These are phyloP conservation scores for Torrubiellomyces zombiae DNA, from an alignment of 2,329 filamentous ascomycete species.

Conservation along the genomic window DNA sequence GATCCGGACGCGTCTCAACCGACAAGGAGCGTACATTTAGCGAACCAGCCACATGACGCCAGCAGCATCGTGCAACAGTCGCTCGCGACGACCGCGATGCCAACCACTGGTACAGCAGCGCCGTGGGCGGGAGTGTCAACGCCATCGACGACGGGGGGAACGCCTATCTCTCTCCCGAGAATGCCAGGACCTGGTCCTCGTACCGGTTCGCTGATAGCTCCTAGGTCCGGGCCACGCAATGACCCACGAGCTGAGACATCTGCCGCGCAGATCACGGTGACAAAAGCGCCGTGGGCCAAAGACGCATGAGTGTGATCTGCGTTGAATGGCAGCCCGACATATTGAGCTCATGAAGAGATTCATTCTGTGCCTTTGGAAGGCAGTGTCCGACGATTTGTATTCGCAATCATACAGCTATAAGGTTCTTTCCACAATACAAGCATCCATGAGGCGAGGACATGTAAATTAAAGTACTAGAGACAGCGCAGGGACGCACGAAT, in stretches of 20 bases:
- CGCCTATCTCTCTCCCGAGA: constrained; percentile 23
- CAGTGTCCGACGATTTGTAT: no score
- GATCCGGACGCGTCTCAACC: constrained; percentile 42
- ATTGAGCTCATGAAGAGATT: no score
- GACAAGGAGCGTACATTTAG: constrained; percentile 36
- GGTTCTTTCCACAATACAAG: no score
- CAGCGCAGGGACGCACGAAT: no score
- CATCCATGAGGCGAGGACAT: no score
- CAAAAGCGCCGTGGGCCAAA: constrained; percentile 31
- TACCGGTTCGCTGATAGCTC: constrained; percentile 10
- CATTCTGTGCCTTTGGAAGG: no score
- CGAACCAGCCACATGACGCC: constrained; percentile 29
- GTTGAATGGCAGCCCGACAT: no score
- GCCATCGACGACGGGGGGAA: constrained; percentile 18
- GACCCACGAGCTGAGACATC: constrained; percentile 13
- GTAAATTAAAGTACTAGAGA: no score
- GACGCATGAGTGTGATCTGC: no score
- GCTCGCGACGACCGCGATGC: constrained; percentile 7
- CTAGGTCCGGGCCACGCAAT: constrained; percentile 8
- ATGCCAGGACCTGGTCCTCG: constrained; percentile 15
- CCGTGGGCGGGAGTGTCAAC: constrained; percentile 26
- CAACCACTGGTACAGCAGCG: constrained; percentile 20
- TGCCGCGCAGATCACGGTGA: constrained; percentile 22
- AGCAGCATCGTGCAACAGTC: constrained; percentile 4
- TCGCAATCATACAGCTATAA: no score